Evolutionary conservation across 805 yeast species (phyloP).

Genomic region (Yarrowia sp.): DNA sequence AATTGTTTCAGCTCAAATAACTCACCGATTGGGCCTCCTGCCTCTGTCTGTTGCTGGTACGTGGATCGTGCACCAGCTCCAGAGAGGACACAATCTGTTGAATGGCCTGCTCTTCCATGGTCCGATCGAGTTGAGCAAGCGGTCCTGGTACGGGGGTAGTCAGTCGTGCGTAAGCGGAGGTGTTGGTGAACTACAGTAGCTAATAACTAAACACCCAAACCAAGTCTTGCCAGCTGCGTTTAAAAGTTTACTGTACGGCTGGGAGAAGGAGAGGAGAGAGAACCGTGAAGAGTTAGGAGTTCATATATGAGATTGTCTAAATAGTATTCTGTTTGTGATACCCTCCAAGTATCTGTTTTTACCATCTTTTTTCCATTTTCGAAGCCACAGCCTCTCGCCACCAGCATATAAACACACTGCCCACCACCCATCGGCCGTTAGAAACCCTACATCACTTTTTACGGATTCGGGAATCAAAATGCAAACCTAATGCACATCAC

Average conservation of each 20-base stretch:
- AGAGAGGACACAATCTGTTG: slow-evolving; percentile 74
- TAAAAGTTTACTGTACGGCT: slow-evolving; percentile 23
- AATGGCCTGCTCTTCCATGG: slow-evolving; percentile 47
- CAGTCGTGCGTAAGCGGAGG: neutral
- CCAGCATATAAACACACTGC: too few relatives aligned
- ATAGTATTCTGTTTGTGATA: too few relatives aligned
- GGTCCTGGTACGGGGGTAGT: neutral
- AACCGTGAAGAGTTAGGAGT: too few relatives aligned
- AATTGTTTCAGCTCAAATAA: too few relatives aligned
- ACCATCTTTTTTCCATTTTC: too few relatives aligned
- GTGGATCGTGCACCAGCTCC: slow-evolving; percentile 44
- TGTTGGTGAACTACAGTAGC: neutral
- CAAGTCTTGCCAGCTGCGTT: slow-evolving; percentile 18
- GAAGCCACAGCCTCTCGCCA: too few relatives aligned
- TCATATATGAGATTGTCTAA: neutral
- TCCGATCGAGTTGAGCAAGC: slow-evolving; percentile 9
- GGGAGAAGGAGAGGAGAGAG: neutral
- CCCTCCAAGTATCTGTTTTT: too few relatives aligned
- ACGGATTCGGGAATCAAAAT: slow-evolving; percentile 18
- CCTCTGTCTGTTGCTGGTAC: slow-evolving; percentile 39
- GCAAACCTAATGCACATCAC: slow-evolving; percentile 18
- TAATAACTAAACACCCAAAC: slow-evolving; percentile 15
- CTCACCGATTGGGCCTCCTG: slow-evolving; percentile 50
- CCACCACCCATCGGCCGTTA: slow-evolving; percentile 15
- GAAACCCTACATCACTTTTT: slow-evolving; percentile 12